These are phyloP conservation scores for Collybia mongolica DNA, from an alignment of 768 basidiomycete species.

Conservation along the genomic window DNA sequence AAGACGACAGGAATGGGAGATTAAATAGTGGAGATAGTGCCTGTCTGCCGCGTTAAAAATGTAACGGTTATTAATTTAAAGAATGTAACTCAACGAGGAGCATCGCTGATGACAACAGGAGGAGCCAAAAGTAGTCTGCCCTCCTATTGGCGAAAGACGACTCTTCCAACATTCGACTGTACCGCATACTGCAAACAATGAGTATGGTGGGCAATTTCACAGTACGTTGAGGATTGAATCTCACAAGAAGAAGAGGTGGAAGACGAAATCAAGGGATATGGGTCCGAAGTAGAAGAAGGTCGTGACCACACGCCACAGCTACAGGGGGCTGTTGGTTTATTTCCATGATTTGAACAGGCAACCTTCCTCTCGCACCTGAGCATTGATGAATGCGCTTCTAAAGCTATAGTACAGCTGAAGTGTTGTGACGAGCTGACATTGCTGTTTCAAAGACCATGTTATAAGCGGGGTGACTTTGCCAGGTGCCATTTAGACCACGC, in stretches of 20 bases:
- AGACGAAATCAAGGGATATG: constrained; percentile 90
- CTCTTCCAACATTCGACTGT: constrained; percentile 95
- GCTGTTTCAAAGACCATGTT: constrained; percentile 54
- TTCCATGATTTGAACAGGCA: no score
- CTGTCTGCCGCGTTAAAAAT: constrained; percentile 31
- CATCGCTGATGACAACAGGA: constrained; percentile 80
- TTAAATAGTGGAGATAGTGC: constrained; percentile 85
- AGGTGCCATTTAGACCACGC: constrained; percentile 28
- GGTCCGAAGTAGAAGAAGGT: constrained; percentile 97
- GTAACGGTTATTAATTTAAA: background rate
- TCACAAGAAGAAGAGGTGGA: constrained; percentile 99
- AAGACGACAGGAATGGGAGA: constrained; percentile 90
- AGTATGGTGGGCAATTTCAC: background rate
- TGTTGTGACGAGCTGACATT: constrained; percentile 90
- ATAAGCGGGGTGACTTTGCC: no score
- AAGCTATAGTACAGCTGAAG: constrained; percentile 92
- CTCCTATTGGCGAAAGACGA: constrained; percentile 88
- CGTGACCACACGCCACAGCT: constrained; percentile 88
- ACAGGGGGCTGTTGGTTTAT: constrained; percentile 10
- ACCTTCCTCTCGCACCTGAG: constrained; percentile 50
- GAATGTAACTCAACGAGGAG: constrained; percentile 63
- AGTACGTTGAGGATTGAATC: constrained; percentile 25
- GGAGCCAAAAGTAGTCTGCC: constrained; percentile 96
- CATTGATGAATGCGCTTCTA: constrained; percentile 78
- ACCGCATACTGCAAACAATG: constrained; percentile 80